Base-by-base conservation (phyloP, 2,329 filamentous ascomycete genomes). In the Fusarium goolgardi region DNA sequence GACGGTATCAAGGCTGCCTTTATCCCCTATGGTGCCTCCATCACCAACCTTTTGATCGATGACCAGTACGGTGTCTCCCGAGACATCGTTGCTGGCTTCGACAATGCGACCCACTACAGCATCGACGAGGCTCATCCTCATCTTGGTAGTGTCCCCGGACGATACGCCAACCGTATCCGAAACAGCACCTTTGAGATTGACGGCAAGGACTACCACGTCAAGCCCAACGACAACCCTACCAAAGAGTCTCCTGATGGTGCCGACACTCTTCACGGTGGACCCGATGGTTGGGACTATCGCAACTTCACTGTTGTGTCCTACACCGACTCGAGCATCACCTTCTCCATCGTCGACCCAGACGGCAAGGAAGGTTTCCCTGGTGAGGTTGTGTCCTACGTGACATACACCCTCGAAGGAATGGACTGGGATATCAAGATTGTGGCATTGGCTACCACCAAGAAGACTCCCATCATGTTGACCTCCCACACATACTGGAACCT, bases 401-500 rank as follows among this genome's bases (percentile, higher is more conserved):
- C 91, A 6, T 95, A 94, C 79, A 90, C 89, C 0, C 77, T 94
- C 52, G 83, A 82, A 6, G 86, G 88, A 29, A 82, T 85, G 75
- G 86, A 87, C 47, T 94, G 91, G 90, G 84, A 91, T 74, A 83
- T 93, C 72, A 90, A 87, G 78, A 93, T 94, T 83, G 81, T 89
- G 16, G 91, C 91, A 40, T 78, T 91, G 56, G 82, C 91, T 5
- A 88, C 89, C 11, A 92, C 90, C 31, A 88, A 91, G 80, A 90
- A 89, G 80, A 94, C 92, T 8, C 92, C 92, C 49, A 93, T 95
- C 77, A 94, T 95, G 91, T 84, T 95, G 59, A 91, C 86, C 75
- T 85, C 82, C 69, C 83, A 92, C 82, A 87, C 86, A 10, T 95
- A 95, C 83, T 95, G 91, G 92, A 94, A 94, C 77, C 82, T 95